A percentile compares a stretch with the other conserved stretches of the same genome.
phyloP scores from a whole-genome alignment of 2,329 filamentous ascomycete genomes.

The Drechslerella dactyloides region DNA sequence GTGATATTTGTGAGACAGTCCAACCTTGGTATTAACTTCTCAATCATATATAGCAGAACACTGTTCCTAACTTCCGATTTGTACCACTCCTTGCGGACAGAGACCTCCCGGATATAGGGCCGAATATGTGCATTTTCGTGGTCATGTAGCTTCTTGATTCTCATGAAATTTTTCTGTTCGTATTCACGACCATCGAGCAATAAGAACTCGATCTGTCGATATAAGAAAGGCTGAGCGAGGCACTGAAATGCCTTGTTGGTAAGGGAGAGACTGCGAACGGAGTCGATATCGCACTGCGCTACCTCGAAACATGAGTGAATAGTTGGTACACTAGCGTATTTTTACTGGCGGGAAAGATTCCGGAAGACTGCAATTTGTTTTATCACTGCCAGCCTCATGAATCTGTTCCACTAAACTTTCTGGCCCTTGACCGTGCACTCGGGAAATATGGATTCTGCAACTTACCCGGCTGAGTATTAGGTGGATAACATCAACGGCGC shows the following conservation, averaged over 20 bases:
- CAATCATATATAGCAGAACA: constrained; percentile 1
- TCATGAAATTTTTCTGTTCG: neutral
- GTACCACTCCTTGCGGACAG: constrained; percentile 5
- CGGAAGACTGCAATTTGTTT: too few relatives aligned
- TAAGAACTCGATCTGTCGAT: neutral
- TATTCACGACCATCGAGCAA: constrained; percentile 1
- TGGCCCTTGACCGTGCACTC: neutral
- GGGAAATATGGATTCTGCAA: neutral
- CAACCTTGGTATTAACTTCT: neutral
- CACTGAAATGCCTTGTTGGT: constrained; percentile 2
- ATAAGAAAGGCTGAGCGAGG: constrained; percentile 2
- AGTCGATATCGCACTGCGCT: constrained; percentile 6
- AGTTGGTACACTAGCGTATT: too few relatives aligned
- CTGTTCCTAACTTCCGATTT: constrained; percentile 9
- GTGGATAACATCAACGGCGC: neutral
- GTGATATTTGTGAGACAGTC: neutral
- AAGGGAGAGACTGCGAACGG: neutral
- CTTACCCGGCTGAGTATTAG: constrained; percentile 7
- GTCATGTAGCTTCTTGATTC: neutral
- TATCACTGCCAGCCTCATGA: too few relatives aligned
- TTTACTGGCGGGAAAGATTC: too few relatives aligned
- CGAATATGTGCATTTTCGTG: neutral
- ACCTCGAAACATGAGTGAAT: too few relatives aligned
- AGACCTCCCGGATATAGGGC: neutral
- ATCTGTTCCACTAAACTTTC: too few relatives aligned